Base-by-base conservation (phyloP, 2,329 filamentous ascomycete genomes). In the Byssothecium circinans region DNA sequence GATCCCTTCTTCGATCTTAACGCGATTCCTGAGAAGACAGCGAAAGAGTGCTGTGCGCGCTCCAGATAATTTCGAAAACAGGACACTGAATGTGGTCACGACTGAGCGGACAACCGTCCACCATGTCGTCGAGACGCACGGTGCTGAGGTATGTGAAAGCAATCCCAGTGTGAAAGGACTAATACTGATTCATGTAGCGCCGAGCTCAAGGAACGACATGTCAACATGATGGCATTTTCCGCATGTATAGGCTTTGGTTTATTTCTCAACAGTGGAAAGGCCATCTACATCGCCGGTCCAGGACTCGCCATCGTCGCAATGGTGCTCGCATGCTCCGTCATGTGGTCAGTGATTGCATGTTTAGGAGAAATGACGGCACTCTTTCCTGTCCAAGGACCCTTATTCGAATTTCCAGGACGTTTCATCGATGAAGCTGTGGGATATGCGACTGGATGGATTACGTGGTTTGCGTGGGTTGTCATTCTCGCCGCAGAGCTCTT, bases 351-450 rank as follows among this genome's bases (percentile, higher is more conserved):
- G 8, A 63, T 71, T 40, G 68, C 66, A 3, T 69, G 62, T 34
- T 77, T 96, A 14, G 91, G 91, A 53, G 91, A 96, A 71, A 81
- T 96, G 70, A 89, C 91, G 11, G 90, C 95, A 23, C 75, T 90
- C 4, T 96, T 91, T 61, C 91, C 91, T 1, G 86, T 96, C 15
- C 88, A 90, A 23, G 91, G 91, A 34, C 94, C 90, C 1, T 95
- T 96, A 62, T 88, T 90, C 2, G 85, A 89, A 8, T 96, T 91
- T 73, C 91, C 91, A 8, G 95, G 89, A 19, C 83, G 91, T 11
- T 96, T 96, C 62, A 74, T 96, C 15, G 90, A 96, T 64, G 68
- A 74, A 58, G 71, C 71, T 22, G 65, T 76, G 17, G 74, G 74
- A 27, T 76, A 74, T 58, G 73, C 74, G 1, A 70, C 69, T 14